Evolutionary conservation across 805 yeast species (phyloP).

Genomic region (Kuraishia piskuri): DNA sequence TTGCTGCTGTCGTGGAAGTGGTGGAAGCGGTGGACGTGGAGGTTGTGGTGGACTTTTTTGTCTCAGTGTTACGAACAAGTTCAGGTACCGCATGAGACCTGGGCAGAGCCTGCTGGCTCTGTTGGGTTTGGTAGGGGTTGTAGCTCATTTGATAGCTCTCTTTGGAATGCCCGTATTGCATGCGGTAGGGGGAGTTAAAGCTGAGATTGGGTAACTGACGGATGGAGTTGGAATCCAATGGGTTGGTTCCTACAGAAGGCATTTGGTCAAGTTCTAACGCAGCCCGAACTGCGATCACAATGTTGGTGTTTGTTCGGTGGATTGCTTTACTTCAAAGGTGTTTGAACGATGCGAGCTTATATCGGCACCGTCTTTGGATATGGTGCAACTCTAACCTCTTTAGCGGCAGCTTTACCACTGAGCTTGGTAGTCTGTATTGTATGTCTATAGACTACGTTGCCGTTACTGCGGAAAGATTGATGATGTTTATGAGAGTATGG

Average conservation of each 20-base stretch:
- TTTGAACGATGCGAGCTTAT: no score
- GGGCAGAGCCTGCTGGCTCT: neutral
- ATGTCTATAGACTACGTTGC: no score
- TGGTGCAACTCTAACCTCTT: no score
- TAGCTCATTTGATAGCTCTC: neutral
- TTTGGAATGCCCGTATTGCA: neutral
- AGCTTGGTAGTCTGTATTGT: no score
- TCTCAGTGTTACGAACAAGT: neutral
- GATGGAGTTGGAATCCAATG: neutral
- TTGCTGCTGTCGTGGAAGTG: neutral
- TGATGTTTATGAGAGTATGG: no score
- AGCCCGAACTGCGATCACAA: neutral
- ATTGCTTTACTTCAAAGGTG: no score
- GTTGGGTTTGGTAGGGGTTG: neutral
- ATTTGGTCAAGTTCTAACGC: neutral
- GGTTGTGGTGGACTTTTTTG: neutral
- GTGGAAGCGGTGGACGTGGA: neutral
- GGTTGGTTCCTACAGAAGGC: neutral
- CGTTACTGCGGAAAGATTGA: no score
- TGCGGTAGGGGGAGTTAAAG: neutral
- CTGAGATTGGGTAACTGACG: neutral
- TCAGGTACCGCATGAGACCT: neutral
- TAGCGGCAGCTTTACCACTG: no score
- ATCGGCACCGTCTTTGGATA: no score
- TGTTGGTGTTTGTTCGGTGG: no score